A percentile compares a stretch with the other conserved stretches of the same genome.
phyloP scores from a whole-genome alignment of 805 yeast genomes.

The Metschnikowia continentalis region DNA sequence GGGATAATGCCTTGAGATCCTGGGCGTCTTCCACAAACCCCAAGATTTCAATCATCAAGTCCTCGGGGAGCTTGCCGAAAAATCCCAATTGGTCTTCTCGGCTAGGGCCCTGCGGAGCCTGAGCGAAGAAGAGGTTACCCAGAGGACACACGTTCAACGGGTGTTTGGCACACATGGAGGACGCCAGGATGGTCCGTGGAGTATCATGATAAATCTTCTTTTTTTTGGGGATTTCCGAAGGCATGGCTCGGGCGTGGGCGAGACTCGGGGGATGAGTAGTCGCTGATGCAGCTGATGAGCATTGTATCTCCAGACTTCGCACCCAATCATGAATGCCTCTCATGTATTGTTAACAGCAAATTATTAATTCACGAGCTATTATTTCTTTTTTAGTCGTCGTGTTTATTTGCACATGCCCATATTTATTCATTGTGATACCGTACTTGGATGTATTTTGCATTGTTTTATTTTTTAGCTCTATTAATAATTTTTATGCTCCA shows the following conservation, averaged over 20 bases:
- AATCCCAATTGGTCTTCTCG: constrained; percentile 46
- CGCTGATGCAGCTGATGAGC: not conserved
- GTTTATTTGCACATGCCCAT: too few relatives aligned
- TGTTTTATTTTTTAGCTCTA: too few relatives aligned
- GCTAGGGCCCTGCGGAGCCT: constrained; percentile 11
- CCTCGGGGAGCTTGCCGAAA: constrained; percentile 56
- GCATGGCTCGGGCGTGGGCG: not conserved
- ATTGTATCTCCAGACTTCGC: not conserved
- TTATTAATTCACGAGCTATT: too few relatives aligned
- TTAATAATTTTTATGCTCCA: too few relatives aligned
- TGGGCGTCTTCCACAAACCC: constrained; percentile 42
- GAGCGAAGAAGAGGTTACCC: constrained; percentile 14
- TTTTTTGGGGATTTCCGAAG: not conserved
- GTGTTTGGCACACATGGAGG: constrained; percentile 10
- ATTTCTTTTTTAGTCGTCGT: too few relatives aligned
- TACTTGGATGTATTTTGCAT: too few relatives aligned
- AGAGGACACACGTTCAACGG: constrained; percentile 19
- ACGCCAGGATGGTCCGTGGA: constrained; percentile 6
- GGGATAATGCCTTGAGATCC: constrained; percentile 51
- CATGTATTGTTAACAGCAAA: too few relatives aligned
- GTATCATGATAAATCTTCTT: constrained; percentile 6
- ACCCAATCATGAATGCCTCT: too few relatives aligned
- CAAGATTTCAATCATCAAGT: constrained; percentile 52
- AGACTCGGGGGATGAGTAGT: not conserved
- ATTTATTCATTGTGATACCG: too few relatives aligned